Evolutionary conservation across 2,329 filamentous ascomycete species (phyloP).

Genomic region (Sordariomycetes sp.): DNA sequence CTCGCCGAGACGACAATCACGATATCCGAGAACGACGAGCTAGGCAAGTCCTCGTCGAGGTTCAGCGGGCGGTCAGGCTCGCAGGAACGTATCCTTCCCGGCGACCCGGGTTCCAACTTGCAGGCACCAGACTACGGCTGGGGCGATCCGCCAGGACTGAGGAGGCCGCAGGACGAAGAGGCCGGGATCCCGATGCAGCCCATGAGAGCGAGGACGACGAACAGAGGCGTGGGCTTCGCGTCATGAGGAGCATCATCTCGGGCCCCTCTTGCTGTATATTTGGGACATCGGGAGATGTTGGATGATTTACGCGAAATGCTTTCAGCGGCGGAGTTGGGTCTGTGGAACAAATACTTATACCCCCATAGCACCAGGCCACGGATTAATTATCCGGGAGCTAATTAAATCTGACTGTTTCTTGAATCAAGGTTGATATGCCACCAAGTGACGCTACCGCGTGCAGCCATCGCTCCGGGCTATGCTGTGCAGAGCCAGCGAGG

Average conservation of each 20-base stretch:
- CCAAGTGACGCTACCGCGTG: too few species aligned
- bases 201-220: background rate
- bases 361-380: too few species aligned
- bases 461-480: too few species aligned
- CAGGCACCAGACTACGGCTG: background rate
- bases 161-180: background rate
- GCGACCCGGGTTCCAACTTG: background rate
- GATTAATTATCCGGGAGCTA: too few species aligned
- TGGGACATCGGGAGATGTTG: too few species aligned
- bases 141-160: background rate
- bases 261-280: background rate
- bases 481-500: too few species aligned
- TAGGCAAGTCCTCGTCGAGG: background rate
- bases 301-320: too few species aligned
- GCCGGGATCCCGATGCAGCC: background rate
- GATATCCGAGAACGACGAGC: slow-evolving; percentile 1
- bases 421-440: too few species aligned
- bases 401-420: too few species aligned
- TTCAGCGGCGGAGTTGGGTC: too few species aligned
- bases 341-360: too few species aligned
- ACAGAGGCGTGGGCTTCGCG: background rate
- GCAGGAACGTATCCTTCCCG: background rate
- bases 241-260: background rate
- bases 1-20: slow-evolving; percentile 3
- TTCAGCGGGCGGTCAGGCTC: background rate